Evolutionary conservation across 2,329 filamentous ascomycete genomes (phyloP).

Genomic region (Fusarium transvaalense): DNA sequence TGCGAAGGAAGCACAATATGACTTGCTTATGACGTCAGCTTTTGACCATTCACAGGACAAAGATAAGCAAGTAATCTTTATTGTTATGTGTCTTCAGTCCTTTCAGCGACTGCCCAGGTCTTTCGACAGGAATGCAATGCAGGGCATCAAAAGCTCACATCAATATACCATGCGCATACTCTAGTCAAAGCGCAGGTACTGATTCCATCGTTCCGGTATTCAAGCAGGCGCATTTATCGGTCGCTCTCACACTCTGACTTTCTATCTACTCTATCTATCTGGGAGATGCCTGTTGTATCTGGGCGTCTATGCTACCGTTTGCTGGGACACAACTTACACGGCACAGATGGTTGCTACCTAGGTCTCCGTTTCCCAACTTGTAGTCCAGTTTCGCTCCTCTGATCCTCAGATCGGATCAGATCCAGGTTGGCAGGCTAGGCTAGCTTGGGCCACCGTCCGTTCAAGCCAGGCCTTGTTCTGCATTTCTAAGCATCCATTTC

Average conservation of each 20-base stretch:
- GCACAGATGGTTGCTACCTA: slow-evolving; percentile 16
- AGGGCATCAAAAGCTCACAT: background rate
- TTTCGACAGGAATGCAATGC: background rate
- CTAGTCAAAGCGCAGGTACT: background rate
- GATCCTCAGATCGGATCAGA: slow-evolving; percentile 17
- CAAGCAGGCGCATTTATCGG: background rate
- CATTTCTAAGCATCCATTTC: slow-evolving; percentile 38
- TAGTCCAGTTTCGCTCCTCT: slow-evolving; percentile 12
- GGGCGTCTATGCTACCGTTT: background rate
- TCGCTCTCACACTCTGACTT: background rate
- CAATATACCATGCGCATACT: background rate
- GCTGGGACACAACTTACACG: background rate
- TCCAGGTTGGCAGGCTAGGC: slow-evolving; percentile 10
- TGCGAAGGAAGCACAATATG: slow-evolving; percentile 40
- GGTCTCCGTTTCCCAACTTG: slow-evolving; percentile 12
- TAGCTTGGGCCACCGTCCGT: slow-evolving; percentile 25
- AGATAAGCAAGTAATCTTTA: slow-evolving; percentile 27
- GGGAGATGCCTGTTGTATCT: background rate
- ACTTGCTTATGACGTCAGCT: slow-evolving; percentile 46
- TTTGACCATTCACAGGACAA: slow-evolving; percentile 7
- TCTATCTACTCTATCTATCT: background rate
- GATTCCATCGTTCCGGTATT: background rate
- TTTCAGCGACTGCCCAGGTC: background rate
- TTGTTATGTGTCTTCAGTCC: background rate
- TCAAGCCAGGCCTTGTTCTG: slow-evolving; percentile 26